Evolutionary conservation across 2,329 filamentous ascomycete species (phyloP).

Genomic region (Arthrobotrys entomopaga): DNA sequence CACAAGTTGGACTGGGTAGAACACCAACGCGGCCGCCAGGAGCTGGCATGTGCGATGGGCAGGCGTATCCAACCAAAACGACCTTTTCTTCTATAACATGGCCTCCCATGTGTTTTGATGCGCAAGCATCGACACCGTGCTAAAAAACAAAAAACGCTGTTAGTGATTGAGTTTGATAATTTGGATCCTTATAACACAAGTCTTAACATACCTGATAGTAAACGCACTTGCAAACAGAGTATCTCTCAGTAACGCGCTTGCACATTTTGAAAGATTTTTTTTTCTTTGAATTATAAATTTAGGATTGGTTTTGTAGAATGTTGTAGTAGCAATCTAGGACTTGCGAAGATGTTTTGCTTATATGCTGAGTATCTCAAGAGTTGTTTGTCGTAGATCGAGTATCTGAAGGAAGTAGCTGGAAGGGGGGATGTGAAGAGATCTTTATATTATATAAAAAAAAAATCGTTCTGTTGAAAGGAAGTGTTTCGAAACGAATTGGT

Average conservation of each 20-base stretch:
- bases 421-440: slow-evolving; percentile 6
- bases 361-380: slow-evolving; percentile 22
- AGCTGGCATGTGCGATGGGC: slow-evolving; percentile 67
- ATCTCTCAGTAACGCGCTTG: slow-evolving; percentile 85
- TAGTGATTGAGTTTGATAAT: slow-evolving; percentile 15
- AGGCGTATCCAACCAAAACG: slow-evolving; percentile 85
- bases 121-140: slow-evolving; percentile 85
- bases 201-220: slow-evolving; percentile 72
- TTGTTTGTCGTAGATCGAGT: slow-evolving; percentile 35
- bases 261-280: slow-evolving; percentile 72
- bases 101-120: slow-evolving; percentile 76
- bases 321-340: slow-evolving; percentile 27
- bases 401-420: slow-evolving; percentile 16
- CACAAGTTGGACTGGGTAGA: slow-evolving; percentile 44
- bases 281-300: slow-evolving; percentile 33
- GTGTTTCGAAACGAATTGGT: slow-evolving; percentile 43
- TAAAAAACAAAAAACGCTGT: slow-evolving; percentile 11
- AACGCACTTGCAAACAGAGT: slow-evolving; percentile 84
- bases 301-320: slow-evolving; percentile 14
- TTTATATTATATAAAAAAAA: slow-evolving; percentile 23
- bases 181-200: slow-evolving; percentile 35
- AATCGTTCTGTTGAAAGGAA: slow-evolving; percentile 17
- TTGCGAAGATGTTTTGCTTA: slow-evolving; percentile 27
- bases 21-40: slow-evolving; percentile 47
- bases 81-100: slow-evolving; percentile 78